Evolutionary conservation across 768 basidiomycete genomes (phyloP).

Genomic region (Leccinum olivaceopallidum): DNA sequence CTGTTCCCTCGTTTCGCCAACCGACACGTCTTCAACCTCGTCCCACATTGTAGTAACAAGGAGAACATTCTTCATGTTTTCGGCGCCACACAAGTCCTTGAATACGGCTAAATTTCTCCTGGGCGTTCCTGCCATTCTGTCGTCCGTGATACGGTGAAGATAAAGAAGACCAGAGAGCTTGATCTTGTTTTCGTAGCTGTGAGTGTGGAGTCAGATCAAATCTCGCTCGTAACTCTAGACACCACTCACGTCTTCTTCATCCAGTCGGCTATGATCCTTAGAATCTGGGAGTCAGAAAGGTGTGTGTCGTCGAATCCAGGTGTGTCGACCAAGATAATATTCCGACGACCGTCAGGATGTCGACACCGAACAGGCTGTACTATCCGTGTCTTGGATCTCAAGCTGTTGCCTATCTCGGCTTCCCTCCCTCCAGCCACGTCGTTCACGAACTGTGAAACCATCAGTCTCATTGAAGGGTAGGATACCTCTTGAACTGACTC

Average conservation of each 20-base stretch:
- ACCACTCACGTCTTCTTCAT: constrained; percentile 18
- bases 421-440: background rate
- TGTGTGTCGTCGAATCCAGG: constrained; percentile 20
- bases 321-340: constrained; percentile 19
- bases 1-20: constrained; percentile 13
- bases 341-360: constrained; percentile 17
- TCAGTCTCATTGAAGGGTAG: background rate
- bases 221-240: background rate
- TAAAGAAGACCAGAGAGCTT: constrained; percentile 18
- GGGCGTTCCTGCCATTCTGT: constrained; percentile 13
- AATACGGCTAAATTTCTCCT: constrained; percentile 12
- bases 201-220: background rate
- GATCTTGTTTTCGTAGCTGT: constrained; percentile 10
- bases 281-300: constrained; percentile 10
- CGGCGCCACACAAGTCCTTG: constrained; percentile 11
- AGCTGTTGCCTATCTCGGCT: background rate
- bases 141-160: constrained; percentile 16
- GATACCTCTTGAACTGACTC: background rate
- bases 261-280: constrained; percentile 17
- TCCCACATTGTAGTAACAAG: constrained; percentile 26
- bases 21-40: background rate
- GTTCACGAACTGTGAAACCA: constrained; percentile 17
- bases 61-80: constrained; percentile 15
- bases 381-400: constrained; percentile 11
- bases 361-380: constrained; percentile 11